Base-by-base conservation (phyloP, 148 eudicot species). In the Dianthus caryophyllus region DNA sequence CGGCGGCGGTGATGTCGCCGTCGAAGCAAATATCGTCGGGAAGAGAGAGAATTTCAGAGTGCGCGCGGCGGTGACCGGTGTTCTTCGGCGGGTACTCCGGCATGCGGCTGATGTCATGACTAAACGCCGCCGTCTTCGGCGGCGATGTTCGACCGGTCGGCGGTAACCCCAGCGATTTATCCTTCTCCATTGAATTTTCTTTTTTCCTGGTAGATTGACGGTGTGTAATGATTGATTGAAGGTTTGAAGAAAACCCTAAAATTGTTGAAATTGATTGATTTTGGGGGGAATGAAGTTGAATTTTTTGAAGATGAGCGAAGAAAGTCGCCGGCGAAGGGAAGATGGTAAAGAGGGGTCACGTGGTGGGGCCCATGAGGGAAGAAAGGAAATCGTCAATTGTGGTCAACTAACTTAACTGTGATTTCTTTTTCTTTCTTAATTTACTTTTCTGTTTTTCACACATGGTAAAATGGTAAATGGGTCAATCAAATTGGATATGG, bases 1-100 rank as follows among this genome's bases (percentile, higher is more conserved):
- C 78, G 9, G 89, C 91, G 24, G 87, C 84, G 27, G 91, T 94
- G 54, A 92, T 89, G 73, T 92, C 96, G 71, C 91, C 87, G 53
- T 89, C 98, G 71, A 92, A 92, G 85, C 85, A 89, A 39, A 92
- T 85, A 70, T 92, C 98, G 61, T 92, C 98, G 0, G 98, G 98
- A 30, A 92, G 91, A 41, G 98, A 80, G 13, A 92, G 83, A 67
- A 92, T 92, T 65, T 92, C 98, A 0, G 98, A 92, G 69, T 92
- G 98, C 6, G 98, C 98, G 56, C 98, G 88, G 54, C 98, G 69
- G 54, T 92, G 98, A 9, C 98, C 94, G 18, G 72, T 16, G 55
- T 76, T 83, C 70, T 80, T 85, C 0, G 87, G 88, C 18, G 98
- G 98, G 64, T 84, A 85, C 20, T 92, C 98, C 29, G 94, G 88